Percentiles rank a stretch among this genome's conserved stretches.
These are phyloP conservation scores for Phyllosticta citribraziliensis DNA, from an alignment of 2,329 filamentous ascomycete species.

Conservation along the genomic window DNA sequence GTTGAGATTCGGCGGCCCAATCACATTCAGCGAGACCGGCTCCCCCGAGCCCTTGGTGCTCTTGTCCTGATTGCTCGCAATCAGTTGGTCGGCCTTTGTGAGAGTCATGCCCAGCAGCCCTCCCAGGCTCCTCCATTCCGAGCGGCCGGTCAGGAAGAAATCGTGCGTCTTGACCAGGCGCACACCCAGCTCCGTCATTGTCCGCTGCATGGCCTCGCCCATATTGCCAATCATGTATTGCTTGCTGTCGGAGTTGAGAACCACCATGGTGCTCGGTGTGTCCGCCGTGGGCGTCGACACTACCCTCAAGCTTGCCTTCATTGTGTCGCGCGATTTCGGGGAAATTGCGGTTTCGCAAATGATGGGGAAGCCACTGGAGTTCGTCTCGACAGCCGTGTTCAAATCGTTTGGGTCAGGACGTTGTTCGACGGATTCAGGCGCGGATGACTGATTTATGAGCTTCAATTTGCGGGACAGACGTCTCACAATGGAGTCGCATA, in stretches of 20 bases:
- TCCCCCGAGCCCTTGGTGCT: constrained; percentile 10
- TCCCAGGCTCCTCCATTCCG: constrained; percentile 67
- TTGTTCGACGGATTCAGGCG: not conserved
- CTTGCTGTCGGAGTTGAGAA: constrained; percentile 71
- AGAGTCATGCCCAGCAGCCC: constrained; percentile 79
- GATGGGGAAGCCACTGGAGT: not conserved
- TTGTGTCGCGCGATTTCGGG: not conserved
- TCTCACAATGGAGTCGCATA: not conserved
- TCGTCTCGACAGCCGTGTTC: not conserved
- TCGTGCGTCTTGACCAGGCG: constrained; percentile 58
- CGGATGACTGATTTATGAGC: not conserved
- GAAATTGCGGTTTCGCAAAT: not conserved
- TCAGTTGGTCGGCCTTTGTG: constrained; percentile 62
- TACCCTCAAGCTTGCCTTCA: constrained; percentile 51
- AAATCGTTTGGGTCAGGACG: not conserved
- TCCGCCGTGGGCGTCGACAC: constrained; percentile 78
- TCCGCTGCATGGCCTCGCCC: constrained; percentile 75
- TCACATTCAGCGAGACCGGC: constrained; percentile 42
- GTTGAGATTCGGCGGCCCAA: constrained; percentile 70
- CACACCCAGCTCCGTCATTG: constrained; percentile 57
- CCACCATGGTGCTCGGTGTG: constrained; percentile 67
- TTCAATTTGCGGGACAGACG: not conserved
- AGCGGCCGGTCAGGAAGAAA: constrained; percentile 71
- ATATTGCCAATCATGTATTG: constrained; percentile 80
- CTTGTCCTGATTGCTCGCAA: constrained; percentile 37